Conservation (phyloP, 352 stramenopile species). For the Pythium phragmitis region DNA sequence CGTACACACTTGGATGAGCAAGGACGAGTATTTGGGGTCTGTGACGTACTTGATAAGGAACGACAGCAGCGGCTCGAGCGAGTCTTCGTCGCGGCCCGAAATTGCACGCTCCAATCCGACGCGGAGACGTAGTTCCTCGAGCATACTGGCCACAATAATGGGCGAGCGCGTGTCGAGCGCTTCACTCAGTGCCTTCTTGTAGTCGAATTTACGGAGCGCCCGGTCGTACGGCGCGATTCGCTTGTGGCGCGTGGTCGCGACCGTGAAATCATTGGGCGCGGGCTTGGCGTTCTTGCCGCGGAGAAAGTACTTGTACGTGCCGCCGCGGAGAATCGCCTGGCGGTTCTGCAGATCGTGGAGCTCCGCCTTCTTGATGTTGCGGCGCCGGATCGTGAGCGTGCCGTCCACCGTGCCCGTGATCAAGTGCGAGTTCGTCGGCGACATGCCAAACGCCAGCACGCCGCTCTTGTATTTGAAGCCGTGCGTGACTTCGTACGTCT, state of each 20-base stretch:
- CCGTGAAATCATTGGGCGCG: conserved; percentile 68
- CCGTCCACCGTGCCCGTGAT: conserved; percentile 75
- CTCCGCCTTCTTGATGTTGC: conserved; percentile 69
- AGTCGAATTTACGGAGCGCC: conserved; percentile 94
- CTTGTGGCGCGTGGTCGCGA: conserved; percentile 81
- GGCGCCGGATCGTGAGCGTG: conserved; percentile 79
- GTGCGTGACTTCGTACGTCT: conserved; percentile 89
- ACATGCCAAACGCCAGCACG: conserved; percentile 82
- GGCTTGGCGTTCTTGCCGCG: conserved; percentile 86
- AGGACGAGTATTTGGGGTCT: conserved; percentile 91
- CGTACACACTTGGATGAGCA: conserved; percentile 92
- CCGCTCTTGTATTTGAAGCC: conserved; percentile 88
- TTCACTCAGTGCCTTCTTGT: conserved; percentile 95
- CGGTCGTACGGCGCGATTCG: conserved; percentile 92
- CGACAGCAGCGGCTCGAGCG: conserved; percentile 92
- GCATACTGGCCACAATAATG: conserved; percentile 90
- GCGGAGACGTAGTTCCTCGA: conserved; percentile 94
- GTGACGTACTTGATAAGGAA: conserved; percentile 96
- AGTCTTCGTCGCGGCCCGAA: conserved; percentile 91
- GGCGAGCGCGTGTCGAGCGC: conserved; percentile 91
- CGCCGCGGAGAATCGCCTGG: conserved; percentile 72
- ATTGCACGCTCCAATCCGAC: conserved; percentile 90
- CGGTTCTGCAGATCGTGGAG: conserved; percentile 65
- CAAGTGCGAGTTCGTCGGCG: conserved; percentile 82
- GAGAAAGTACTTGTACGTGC: conserved; percentile 90